These are phyloP conservation scores for Chrysanthemum lavandulifolium DNA, from an alignment of 129 eudicot genomes.

Conservation along the genomic window DNA sequence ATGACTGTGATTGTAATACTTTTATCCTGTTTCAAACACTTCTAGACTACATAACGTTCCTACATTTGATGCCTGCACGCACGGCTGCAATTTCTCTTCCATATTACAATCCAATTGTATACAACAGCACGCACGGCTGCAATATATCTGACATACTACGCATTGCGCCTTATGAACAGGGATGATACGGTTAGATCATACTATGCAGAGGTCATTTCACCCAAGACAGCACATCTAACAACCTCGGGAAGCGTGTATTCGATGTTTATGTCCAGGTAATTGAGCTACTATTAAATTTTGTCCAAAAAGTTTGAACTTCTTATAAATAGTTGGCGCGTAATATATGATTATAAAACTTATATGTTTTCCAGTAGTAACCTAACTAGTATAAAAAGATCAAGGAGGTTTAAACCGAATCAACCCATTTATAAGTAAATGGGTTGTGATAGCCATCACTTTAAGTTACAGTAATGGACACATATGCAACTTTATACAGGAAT, in stretches of 20 bases:
- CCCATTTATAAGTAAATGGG: background rate
- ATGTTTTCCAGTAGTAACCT: background rate
- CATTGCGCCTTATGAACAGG: constrained; percentile 70
- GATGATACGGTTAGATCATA: constrained; percentile 71
- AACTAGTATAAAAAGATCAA: background rate
- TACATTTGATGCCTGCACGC: background rate
- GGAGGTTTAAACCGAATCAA: background rate
- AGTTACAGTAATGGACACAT: constrained; percentile 1
- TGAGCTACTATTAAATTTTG: background rate
- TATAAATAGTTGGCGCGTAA: background rate
- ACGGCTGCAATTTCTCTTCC: too few relatives aligned
- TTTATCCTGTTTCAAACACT: too few relatives aligned
- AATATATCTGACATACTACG: constrained; percentile 76
- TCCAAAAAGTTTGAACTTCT: background rate
- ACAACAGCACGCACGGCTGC: constrained; percentile 71
- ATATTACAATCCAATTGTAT: constrained; percentile 33
- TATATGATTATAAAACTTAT: background rate
- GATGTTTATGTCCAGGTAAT: constrained; percentile 85
- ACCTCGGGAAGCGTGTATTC: constrained; percentile 72
- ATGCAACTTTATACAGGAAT: background rate
- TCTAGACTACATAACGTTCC: constrained; percentile 35
- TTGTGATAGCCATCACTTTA: background rate
- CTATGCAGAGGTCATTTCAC: constrained; percentile 71
- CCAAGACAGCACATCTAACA: constrained; percentile 53
- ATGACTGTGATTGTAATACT: constrained; percentile 59